Base-by-base conservation (phyloP, 108 stramenopile genomes). In the Pseudonitzschia delicatissima region DNA sequence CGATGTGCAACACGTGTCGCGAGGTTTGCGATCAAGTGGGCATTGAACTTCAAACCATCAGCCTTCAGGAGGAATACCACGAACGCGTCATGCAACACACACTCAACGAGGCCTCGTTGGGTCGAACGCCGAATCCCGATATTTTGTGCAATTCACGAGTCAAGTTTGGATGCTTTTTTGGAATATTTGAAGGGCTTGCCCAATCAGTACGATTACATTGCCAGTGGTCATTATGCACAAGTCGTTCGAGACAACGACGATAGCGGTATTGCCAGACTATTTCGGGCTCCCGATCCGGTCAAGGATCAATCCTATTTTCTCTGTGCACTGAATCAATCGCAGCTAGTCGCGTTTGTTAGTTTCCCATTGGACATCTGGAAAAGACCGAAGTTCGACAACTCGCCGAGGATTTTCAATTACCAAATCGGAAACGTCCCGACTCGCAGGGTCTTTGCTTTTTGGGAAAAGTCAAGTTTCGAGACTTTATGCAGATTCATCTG, bases 221-320 rank as follows among this genome's bases (percentile, higher is more conserved):
- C 98, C 35, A 92, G 95, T 18, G 98, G 98, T 28, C 98, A 98
- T 73, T 98, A 98, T 77, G 97, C 97, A 13, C 80, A 83, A 64
- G 45, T 96, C 47, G 71, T 66, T 44, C 83, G 65, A 77, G 20
- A 20, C 23, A 27, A 8, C 32, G 37, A n/a, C 6, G 29, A 11
- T 15, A 32, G 15, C 3, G 57, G 50, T 29, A n/a, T 42, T 12
- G 73, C 77, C 26, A 77, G 83, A 0, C 70, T 98, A 31, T 79
- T 91, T 35, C 85, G 96, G 1, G 90, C 90, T 2, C 96, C 96
- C 3, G 98, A 98, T 73, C 86, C 89, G 3, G 76, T 97, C 48
- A 98, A 98, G 75, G 98, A 98, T 69, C 98, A 98, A 80, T 93
- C 95, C 11, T 98, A 98, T 73, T 98, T 98, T 74, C 83, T 98